Evolutionary conservation across 306 rosid genomes (phyloP), one percentile per base, ranked within the genome.

Genomic region (Vicia villosa): DNA sequence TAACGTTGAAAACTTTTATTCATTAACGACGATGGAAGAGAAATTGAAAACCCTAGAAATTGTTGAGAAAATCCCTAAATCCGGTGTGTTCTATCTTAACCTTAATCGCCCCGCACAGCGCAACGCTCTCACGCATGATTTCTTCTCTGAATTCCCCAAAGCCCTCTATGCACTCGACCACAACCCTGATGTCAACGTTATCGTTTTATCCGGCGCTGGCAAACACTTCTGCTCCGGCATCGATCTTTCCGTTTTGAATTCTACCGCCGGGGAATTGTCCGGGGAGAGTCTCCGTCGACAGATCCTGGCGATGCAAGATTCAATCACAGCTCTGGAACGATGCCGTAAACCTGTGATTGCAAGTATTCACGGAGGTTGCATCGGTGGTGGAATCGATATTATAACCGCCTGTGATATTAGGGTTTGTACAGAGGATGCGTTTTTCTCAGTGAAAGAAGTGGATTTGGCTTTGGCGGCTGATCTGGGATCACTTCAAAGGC

Each of bases 271-370:
- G 1, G 20, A 0, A 12, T 19, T 82, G 2, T 40, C 67, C 0
- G 97, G 68, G 36, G 68, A 93, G 89, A 60, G 70, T 36, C 74
- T 93, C 66, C 87, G 96, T 19, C 85, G 91, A 3, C 75, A 84
- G 40, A 86, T 90, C 78, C 80, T 82, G 46, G 68, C 28, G 28
- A 51, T 93, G 85, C 97, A 93, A 66, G 96, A 88, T n/a, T 63
- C 97, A 16, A 20, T 93, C 52, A 85, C 91, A 16, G 90, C 96
- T 43, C 52, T 90, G 68, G 96, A 93, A 65, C 85, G 80, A 63
- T 93, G 98, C 83, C 87, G 97, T 74, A 90, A 93, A 54, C 94
- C 97, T 4, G 94, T 93, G 65, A 86, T 88, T 40, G 96, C 90
- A 0, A 72, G 88, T n/a, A 63, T 93, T 50, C 86, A 83, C 4